Conservation (phyloP, 2,329 filamentous ascomycete genomes). For the Aspergillus pseudoglaucus region DNA sequence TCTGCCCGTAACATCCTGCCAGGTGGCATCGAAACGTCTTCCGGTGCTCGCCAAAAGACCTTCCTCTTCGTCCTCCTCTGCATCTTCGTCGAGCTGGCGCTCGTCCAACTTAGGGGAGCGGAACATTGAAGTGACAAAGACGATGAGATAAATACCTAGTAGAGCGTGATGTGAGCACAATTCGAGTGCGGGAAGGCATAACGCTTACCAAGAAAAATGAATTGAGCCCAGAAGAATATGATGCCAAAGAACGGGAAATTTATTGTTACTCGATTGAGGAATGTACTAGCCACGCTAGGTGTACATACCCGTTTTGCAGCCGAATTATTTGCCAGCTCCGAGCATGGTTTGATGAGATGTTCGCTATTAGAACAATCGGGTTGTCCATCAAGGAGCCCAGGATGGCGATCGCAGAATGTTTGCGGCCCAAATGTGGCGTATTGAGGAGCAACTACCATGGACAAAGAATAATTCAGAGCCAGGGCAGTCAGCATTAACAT, state of each 20-base stretch:
- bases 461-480: constrained; percentile 85
- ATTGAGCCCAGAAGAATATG: constrained; percentile 94
- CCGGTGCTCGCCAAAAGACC: constrained; percentile 79
- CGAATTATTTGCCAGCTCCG: constrained; percentile 65
- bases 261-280: constrained; percentile 84
- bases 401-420: constrained; percentile 76
- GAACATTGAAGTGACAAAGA: constrained; percentile 73
- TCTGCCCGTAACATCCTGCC: constrained; percentile 74
- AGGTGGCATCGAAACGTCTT: constrained; percentile 74
- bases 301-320: constrained; percentile 78
- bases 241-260: constrained; percentile 94
- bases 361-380: constrained; percentile 65
- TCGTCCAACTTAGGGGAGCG: constrained; percentile 71
- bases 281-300: constrained; percentile 82
- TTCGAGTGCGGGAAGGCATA: not conserved
- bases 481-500: constrained; percentile 84
- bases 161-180: not conserved
- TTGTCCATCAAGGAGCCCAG: constrained; percentile 55
- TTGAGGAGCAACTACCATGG: constrained; percentile 91
- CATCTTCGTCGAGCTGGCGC: constrained; percentile 75
- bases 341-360: constrained; percentile 72
- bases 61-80: constrained; percentile 89
- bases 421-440: constrained; percentile 93
- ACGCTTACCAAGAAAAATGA: constrained; percentile 65
- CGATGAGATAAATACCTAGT: constrained; percentile 64